Evolutionary conservation across 2,329 filamentous ascomycete genomes (phyloP).

Genomic region (Colletotrichum sp.): DNA sequence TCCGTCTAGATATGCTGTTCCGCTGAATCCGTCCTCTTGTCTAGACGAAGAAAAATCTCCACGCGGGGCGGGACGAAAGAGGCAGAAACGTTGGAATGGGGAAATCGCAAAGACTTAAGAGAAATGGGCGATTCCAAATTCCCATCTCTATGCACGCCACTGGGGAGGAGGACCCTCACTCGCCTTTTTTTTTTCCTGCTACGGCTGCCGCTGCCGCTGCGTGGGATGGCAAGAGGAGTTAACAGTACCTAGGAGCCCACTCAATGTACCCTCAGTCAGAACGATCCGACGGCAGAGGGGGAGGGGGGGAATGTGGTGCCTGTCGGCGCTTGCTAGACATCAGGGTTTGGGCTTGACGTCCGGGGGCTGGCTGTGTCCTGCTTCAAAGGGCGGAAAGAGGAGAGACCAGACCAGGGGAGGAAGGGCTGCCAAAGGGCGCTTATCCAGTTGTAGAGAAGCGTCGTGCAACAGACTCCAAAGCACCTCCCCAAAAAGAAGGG

Average conservation of each 20-base stretch:
- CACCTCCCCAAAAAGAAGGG: not conserved
- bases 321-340: not conserved
- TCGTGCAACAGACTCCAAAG: not conserved
- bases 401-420: not conserved
- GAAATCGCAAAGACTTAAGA: not conserved
- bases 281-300: not conserved
- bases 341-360: not conserved
- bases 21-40: not conserved
- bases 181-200: not conserved
- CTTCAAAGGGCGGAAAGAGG: not conserved
- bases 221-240: not conserved
- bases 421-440: not conserved
- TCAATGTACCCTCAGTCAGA: not conserved
- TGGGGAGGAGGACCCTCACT: not conserved
- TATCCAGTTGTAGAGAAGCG: not conserved
- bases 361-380: not conserved
- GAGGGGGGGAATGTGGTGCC: not conserved
- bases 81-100: not conserved
- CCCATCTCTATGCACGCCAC: not conserved
- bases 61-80: not conserved
- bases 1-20: not conserved
- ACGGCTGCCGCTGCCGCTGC: not conserved
- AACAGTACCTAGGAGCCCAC: not conserved
- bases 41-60: not conserved
- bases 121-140: conserved; percentile 11